phyloP scores from a whole-genome alignment of 2,329 filamentous ascomycete genomes.

The Pyricularia pennisetigena region DNA sequence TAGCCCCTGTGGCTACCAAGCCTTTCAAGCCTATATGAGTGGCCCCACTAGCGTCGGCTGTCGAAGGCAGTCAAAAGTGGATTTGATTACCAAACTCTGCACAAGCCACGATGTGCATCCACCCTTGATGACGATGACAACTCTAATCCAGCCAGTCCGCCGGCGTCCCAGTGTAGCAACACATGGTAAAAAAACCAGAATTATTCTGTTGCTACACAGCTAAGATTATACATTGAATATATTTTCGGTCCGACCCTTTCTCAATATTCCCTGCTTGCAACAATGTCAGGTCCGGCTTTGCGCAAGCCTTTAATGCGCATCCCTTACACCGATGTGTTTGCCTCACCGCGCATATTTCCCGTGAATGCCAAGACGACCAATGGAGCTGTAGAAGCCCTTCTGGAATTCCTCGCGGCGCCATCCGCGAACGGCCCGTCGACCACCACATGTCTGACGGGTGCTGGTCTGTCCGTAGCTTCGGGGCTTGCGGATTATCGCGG shows the following conservation, averaged over 20 bases:
- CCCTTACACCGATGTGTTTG: constrained; percentile 77
- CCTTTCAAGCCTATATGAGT: not conserved
- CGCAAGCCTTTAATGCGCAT: constrained; percentile 73
- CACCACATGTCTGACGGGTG: constrained; percentile 57
- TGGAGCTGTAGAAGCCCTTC: constrained; percentile 69
- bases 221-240: not conserved
- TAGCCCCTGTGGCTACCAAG: not conserved
- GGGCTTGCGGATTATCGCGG: constrained; percentile 91
- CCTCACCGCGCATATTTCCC: constrained; percentile 67
- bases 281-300: constrained; percentile 30
- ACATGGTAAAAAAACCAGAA: too few relatives aligned
- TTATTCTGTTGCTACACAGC: not conserved
- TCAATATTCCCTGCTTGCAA: not conserved
- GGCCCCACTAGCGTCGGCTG: too few relatives aligned
- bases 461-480: constrained; percentile 87
- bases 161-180: not conserved
- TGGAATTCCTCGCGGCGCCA: constrained; percentile 61
- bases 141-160: not conserved
- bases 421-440: constrained; percentile 35
- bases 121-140: not conserved
- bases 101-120: not conserved
- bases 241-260: not conserved
- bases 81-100: not conserved
- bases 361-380: constrained; percentile 56
- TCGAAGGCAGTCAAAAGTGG: not conserved